Percentiles rank a stretch among this genome's conserved stretches.
Evolutionary conservation across 108 stramenopile species (phyloP).

Genomic region (Aureococcus anophagefferens): DNA sequence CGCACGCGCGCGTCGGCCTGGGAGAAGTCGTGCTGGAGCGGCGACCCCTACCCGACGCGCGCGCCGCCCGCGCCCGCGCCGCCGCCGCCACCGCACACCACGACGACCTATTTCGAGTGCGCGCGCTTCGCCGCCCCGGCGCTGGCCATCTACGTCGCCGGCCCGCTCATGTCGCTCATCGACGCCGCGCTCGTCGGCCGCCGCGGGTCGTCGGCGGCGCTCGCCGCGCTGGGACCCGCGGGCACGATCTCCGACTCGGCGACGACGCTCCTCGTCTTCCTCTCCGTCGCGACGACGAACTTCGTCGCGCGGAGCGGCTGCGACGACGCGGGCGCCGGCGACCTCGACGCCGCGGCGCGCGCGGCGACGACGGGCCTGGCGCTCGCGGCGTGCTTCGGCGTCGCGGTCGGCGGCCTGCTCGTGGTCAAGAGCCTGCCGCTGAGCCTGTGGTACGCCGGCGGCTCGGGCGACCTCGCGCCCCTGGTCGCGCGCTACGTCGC

Average conservation of each 20-base stretch:
- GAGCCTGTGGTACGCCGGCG: too few species aligned
- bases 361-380: not conserved
- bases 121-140: not conserved
- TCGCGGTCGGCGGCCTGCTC: not conserved
- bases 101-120: not conserved
- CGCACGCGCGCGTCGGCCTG: too few species aligned
- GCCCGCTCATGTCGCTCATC: not conserved
- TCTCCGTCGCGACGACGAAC: not conserved
- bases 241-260: not conserved
- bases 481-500: not conserved
- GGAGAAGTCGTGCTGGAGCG: too few species aligned
- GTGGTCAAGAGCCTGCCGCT: not conserved
- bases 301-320: not conserved
- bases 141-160: not conserved
- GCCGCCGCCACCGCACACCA: too few species aligned
- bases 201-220: not conserved
- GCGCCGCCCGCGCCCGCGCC: too few species aligned
- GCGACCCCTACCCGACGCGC: too few species aligned
- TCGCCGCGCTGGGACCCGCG: not conserved
- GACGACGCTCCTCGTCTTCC: not conserved
- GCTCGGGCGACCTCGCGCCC: not conserved
- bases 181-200: not conserved
- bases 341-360: not conserved
- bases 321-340: not conserved
- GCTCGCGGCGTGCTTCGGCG: not conserved